Evolutionary conservation across 331 rosid genomes (phyloP).

Genomic region (Saraca asoca): DNA sequence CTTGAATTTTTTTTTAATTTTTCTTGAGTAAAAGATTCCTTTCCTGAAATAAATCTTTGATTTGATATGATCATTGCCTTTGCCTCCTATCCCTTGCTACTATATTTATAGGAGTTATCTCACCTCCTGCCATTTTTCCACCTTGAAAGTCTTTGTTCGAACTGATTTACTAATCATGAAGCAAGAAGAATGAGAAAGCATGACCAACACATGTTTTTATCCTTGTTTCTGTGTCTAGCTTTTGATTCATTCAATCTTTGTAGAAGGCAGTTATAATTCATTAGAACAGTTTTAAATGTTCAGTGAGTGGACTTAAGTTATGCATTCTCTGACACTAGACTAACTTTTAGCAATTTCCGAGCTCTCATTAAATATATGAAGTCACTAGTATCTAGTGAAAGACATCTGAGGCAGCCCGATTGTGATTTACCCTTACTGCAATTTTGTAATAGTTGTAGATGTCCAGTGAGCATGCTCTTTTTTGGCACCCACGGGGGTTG

Average conservation of each 20-base stretch:
- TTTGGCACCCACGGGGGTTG: not conserved
- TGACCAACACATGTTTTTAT: too few relatives aligned
- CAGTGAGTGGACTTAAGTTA: too few relatives aligned
- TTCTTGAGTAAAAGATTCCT: conserved; percentile 2
- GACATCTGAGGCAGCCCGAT: not conserved
- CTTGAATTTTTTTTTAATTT: conserved; percentile 1
- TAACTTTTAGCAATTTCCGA: conserved; percentile 9
- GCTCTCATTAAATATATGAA: conserved; percentile 5
- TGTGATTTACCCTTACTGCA: not conserved
- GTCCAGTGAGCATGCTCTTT: not conserved
- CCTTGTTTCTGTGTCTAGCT: too few relatives aligned
- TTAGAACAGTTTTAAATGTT: too few relatives aligned
- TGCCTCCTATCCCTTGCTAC: not conserved
- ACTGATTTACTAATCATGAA: too few relatives aligned
- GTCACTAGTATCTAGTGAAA: not conserved
- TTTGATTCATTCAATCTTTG: too few relatives aligned
- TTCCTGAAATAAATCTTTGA: not conserved
- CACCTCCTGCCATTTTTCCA: too few relatives aligned
- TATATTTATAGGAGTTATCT: too few relatives aligned
- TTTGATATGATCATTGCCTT: conserved; percentile 1
- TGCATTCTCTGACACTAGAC: too few relatives aligned
- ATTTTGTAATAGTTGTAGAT: conserved; percentile 13
- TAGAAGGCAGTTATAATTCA: too few relatives aligned
- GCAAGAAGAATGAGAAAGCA: too few relatives aligned
- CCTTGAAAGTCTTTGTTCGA: too few relatives aligned